Evolutionary conservation across 1,284 basidiomycete genomes (phyloP).

Genomic region (Microstroma glucosiphilum): DNA sequence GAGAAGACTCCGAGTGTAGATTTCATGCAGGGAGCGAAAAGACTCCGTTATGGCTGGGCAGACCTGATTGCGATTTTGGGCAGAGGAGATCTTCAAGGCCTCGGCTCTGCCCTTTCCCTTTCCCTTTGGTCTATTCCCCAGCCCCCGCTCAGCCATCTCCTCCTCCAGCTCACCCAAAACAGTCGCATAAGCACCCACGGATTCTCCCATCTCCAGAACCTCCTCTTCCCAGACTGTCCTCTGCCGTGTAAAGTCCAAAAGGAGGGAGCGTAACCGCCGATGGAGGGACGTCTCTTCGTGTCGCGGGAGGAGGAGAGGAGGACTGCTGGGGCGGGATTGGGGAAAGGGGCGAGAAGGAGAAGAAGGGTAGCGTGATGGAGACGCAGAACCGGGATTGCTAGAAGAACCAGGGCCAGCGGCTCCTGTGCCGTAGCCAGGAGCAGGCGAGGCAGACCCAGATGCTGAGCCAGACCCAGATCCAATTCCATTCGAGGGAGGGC

Average conservation of each 20-base stretch:
- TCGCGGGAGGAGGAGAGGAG: slow-evolving; percentile 20
- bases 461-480: too few relatives aligned
- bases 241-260: slow-evolving; percentile 21
- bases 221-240: slow-evolving; percentile 1
- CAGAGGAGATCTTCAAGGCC: neutral
- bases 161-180: neutral
- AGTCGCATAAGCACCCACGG: neutral
- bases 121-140: neutral
- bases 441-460: too few relatives aligned
- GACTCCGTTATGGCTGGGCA: neutral
- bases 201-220: neutral
- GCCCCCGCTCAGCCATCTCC: neutral
- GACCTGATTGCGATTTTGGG: neutral
- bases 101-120: neutral
- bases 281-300: slow-evolving; percentile 38
- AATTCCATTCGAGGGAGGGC: too few relatives aligned
- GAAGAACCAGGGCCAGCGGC: too few relatives aligned
- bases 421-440: too few relatives aligned
- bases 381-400: too few relatives aligned
- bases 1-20: too few relatives aligned
- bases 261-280: slow-evolving; percentile 26
- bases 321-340: too few relatives aligned
- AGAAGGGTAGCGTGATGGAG: too few relatives aligned
- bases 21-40: too few relatives aligned
- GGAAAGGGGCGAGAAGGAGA: too few relatives aligned